Evolutionary conservation across 306 rosid genomes (phyloP).

Genomic region (Vigna unguiculata): DNA sequence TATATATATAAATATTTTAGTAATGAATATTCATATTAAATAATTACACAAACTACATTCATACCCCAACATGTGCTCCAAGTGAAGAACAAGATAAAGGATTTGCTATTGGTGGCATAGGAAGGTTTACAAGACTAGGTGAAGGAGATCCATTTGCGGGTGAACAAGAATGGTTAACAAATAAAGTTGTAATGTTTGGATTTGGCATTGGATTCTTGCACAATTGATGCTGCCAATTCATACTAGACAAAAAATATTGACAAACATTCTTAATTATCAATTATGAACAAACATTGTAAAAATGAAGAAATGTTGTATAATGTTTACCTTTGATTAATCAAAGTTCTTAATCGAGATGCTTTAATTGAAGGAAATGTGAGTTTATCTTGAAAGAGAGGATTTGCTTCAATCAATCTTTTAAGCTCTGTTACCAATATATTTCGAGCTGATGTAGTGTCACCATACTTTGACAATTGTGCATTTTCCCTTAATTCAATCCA

Average conservation of each 20-base stretch:
- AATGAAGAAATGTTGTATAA: slow-evolving; percentile 6
- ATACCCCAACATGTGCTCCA: slow-evolving; percentile 56
- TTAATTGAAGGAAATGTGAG: slow-evolving; percentile 64
- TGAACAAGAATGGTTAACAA: slow-evolving; percentile 70
- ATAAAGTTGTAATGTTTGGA: slow-evolving; percentile 72
- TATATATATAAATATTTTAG: background rate
- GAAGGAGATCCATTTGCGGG: slow-evolving; percentile 58
- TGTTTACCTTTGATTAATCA: slow-evolving; percentile 78
- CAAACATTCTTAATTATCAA: background rate
- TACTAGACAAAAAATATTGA: slow-evolving; percentile 51
- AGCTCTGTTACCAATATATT: slow-evolving; percentile 68
- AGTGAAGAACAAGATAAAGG: slow-evolving; percentile 61
- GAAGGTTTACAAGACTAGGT: slow-evolving; percentile 57
- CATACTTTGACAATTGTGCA: slow-evolving; percentile 71
- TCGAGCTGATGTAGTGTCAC: slow-evolving; percentile 72
- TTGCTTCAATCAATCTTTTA: slow-evolving; percentile 70
- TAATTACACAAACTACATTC: slow-evolving; percentile 32
- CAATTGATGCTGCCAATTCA: slow-evolving; percentile 89
- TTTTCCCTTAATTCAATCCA: slow-evolving; percentile 68
- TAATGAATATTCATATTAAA: slow-evolving; percentile 39
- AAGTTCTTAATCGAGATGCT: slow-evolving; percentile 67
- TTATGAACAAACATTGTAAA: background rate
- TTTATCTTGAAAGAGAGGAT: slow-evolving; percentile 74
- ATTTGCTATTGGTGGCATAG: slow-evolving; percentile 56
- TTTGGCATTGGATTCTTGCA: slow-evolving; percentile 66